Percentiles rank a stretch among this genome's conserved stretches.
phyloP scores from a whole-genome alignment of 2,329 filamentous ascomycete genomes.

The Calonectria ilicicola region DNA sequence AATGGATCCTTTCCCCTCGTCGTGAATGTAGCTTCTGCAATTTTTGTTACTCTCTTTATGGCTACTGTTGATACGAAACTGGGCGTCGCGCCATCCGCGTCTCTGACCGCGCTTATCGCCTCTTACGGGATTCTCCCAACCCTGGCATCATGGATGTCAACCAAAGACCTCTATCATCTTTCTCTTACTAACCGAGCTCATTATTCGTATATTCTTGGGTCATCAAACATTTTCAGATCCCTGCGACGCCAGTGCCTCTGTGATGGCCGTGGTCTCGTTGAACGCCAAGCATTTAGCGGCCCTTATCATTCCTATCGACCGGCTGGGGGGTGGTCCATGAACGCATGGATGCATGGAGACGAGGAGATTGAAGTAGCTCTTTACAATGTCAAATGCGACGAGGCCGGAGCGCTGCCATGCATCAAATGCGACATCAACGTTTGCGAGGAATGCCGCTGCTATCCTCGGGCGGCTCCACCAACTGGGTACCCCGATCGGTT shows the following conservation, averaged over 20 bases:
- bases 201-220: conserved; percentile 8
- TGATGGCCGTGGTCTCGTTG: conserved; percentile 27
- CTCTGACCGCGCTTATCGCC: conserved; percentile 24
- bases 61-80: background rate
- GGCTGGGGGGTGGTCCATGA: background rate
- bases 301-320: background rate
- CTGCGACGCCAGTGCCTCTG: conserved; percentile 25
- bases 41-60: background rate
- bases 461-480: conserved; percentile 16
- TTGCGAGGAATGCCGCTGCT: conserved; percentile 35
- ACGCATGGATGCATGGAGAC: background rate
- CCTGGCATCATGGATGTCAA: conserved; percentile 31
- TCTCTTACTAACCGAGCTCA: conserved; percentile 10
- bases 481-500: background rate
- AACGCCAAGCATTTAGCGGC: conserved; percentile 16
- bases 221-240: conserved; percentile 8
- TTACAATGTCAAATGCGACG: conserved; percentile 27
- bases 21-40: background rate
- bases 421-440: conserved; percentile 32
- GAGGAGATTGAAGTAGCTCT: conserved; percentile 26
- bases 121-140: conserved; percentile 32
- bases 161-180: conserved; percentile 27
- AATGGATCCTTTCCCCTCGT: no score
- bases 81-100: background rate
- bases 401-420: conserved; percentile 25